phyloP scores from a whole-genome alignment of 345 rosid species.

The Populus pruinosa region DNA sequence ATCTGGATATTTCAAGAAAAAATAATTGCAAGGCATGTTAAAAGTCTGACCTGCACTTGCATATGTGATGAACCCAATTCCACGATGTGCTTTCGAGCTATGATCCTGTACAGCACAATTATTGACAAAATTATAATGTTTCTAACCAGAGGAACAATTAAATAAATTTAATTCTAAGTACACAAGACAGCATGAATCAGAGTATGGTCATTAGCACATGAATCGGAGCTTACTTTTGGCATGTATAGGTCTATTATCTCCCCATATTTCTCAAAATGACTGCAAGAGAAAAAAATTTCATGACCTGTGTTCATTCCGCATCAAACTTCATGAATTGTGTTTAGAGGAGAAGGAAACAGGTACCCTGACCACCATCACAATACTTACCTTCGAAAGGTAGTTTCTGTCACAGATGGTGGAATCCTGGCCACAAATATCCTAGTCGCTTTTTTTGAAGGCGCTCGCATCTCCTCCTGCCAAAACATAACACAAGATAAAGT shows the following conservation, averaged over 20 bases:
- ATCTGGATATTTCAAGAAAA: neutral
- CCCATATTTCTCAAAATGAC: conserved; percentile 93
- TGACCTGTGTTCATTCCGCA: conserved; percentile 6
- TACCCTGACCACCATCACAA: neutral
- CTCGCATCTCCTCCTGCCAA: conserved; percentile 94
- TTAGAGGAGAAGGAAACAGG: conserved; percentile 3
- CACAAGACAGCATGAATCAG: neutral
- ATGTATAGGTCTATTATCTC: conserved; percentile 89
- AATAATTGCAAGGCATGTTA: conserved; percentile 4
- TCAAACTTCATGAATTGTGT: neutral
- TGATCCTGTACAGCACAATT: conserved; percentile 57
- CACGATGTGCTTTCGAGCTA: conserved; percentile 80
- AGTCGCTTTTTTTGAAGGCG: conserved; percentile 71
- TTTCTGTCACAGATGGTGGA: conserved; percentile 76
- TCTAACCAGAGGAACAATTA: neutral
- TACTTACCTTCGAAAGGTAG: conserved; percentile 77
- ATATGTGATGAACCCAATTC: conserved; percentile 93
- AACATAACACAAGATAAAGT: conserved; percentile 7
- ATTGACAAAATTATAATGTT: neutral
- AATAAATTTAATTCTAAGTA: neutral
- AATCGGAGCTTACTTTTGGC: conserved; percentile 67
- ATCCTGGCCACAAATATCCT: conserved; percentile 97
- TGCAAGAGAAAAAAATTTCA: conserved; percentile 33
- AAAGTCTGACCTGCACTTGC: conserved; percentile 64
- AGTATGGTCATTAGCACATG: neutral